Conservation (phyloP, 345 rosid genomes). For the Brassica cretica region DNA sequence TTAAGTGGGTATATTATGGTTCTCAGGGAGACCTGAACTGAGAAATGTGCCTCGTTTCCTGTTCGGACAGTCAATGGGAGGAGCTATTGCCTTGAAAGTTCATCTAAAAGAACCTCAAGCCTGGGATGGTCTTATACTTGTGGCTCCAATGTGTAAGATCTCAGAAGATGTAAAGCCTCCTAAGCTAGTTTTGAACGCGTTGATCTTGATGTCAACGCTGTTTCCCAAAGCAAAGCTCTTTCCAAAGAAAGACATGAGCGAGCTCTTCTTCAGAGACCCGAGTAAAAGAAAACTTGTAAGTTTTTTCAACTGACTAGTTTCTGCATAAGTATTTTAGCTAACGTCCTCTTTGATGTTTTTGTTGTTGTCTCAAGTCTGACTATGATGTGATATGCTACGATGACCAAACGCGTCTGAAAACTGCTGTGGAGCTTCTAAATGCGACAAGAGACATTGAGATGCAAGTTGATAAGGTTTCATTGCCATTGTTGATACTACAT, state of each 20-base stretch:
- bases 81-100: constrained; percentile 82
- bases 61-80: constrained; percentile 97
- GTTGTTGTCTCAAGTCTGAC: constrained; percentile 47
- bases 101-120: constrained; percentile 73
- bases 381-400: constrained; percentile 78
- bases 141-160: constrained; percentile 98
- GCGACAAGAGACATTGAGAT: constrained; percentile 76
- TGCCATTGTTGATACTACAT: constrained; percentile 83
- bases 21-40: constrained; percentile 66
- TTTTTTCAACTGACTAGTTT: background rate
- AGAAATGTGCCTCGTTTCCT: constrained; percentile 71
- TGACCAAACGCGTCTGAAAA: constrained; percentile 58
- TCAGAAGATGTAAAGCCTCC: constrained; percentile 79
- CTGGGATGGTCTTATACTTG: constrained; percentile 92
- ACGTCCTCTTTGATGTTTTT: background rate
- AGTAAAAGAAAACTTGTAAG: constrained; percentile 69
- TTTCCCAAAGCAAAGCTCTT: constrained; percentile 88
- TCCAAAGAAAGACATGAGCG: constrained; percentile 67
- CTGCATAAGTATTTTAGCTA: constrained; percentile 1
- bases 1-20: constrained; percentile 18
- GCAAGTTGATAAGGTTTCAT: constrained; percentile 68
- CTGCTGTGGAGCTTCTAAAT: constrained; percentile 76
- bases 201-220: constrained; percentile 54
- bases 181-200: constrained; percentile 50
- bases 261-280: constrained; percentile 67